Evolutionary conservation across 768 basidiomycete genomes (phyloP), one percentile per base, ranked within the genome.

Genomic region (Boletales sp.): DNA sequence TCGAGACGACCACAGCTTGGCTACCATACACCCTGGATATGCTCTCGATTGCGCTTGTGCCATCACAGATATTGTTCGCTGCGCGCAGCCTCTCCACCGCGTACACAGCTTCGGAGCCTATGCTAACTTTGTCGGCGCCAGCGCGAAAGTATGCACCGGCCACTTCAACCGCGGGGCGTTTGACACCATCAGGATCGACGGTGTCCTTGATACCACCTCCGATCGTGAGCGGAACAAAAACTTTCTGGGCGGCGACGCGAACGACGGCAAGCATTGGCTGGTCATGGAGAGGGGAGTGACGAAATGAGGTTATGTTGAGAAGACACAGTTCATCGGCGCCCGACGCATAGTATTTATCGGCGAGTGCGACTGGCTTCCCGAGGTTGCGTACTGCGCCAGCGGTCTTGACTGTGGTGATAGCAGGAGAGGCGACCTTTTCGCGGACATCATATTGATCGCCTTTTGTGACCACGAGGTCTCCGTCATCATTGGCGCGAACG

Each of bases 361-460:
- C 87, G 52, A 98, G 84, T 27, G 90, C 83, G 60, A 99, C 91
- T 17, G 97, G 97, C 71, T 97, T 98, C 45, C 97, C 97, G 43
- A 99, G 86, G 69, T 99, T 98, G 59, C 95, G 87, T 12, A 99
- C 97, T 0, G 81, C 81, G 24, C 90, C 89, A 8, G 82, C 85
- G 2, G 80, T 70, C 21, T 71, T 70, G 51, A 78, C 69, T 15
- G 70, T 53, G 44, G 38, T 62, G 10, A 61, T n/a, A 40, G 43
- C 58, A 31, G 61, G 56, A n/a, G 65, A 46, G 47, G 48, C 48
- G 40, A 50, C 65, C 61, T 86, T 92, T 69, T 97, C 94, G 47
- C 94, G 90, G 15, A 97, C 94, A 66, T 97, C 93, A 72, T 99
- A 99, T 67, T 97, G 97, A 69, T 99, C 97, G 50, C 97, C 97